Percentiles rank a stretch among this genome's conserved stretches.
These are phyloP conservation scores for Teratosphaeria zuluensis DNA, from an alignment of 2,329 filamentous ascomycete genomes.

Conservation along the genomic window DNA sequence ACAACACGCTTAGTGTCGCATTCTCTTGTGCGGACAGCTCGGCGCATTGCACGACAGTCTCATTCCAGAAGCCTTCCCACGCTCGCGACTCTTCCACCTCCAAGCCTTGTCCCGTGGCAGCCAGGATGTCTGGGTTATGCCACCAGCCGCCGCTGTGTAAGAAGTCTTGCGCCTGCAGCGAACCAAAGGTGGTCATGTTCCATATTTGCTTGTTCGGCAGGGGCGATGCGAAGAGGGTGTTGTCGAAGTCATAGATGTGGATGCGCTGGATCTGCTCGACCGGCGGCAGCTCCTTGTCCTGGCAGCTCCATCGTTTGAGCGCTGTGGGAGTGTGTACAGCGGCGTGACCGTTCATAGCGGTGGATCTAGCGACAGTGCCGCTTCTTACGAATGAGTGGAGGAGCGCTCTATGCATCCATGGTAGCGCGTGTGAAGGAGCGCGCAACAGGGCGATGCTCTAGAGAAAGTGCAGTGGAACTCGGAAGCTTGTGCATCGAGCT, in stretches of 20 bases:
- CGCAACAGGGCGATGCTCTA: background rate
- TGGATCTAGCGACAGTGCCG: no score
- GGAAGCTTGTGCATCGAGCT: no score
- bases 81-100: constrained; percentile 72
- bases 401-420: background rate
- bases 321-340: constrained; percentile 53
- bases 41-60: constrained; percentile 70
- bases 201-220: constrained; percentile 83
- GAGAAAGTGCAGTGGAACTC: background rate
- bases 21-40: constrained; percentile 72
- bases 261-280: constrained; percentile 64
- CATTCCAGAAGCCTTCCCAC: constrained; percentile 97
- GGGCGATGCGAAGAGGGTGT: constrained; percentile 79
- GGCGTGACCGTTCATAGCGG: constrained; percentile 4
- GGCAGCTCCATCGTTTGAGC: constrained; percentile 74
- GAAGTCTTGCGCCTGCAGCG: constrained; percentile 63
- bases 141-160: constrained; percentile 82
- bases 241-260: constrained; percentile 97
- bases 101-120: constrained; percentile 60
- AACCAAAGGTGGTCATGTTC: constrained; percentile 67
- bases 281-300: constrained; percentile 61
- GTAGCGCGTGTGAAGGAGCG: background rate
- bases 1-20: constrained; percentile 71
- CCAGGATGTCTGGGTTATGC: constrained; percentile 82
- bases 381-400: background rate